Percentiles rank a stretch among this genome's conserved stretches.
phyloP scores from a whole-genome alignment of 495 filamentous ascomycete genomes.

The Ascodesmis nigricans region DNA sequence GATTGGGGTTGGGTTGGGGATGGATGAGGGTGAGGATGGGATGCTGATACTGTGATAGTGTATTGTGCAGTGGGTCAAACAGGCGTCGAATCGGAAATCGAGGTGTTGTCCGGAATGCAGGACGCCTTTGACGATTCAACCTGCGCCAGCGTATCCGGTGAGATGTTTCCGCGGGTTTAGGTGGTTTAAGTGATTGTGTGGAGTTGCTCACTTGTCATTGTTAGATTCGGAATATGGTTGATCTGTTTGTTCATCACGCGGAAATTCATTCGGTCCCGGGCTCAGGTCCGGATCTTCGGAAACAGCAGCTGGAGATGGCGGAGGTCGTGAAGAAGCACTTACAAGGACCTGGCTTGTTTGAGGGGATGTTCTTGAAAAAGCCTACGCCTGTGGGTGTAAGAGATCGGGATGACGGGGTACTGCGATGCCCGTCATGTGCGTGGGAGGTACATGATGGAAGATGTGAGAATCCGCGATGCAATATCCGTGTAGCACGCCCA shows the following conservation, averaged over 20 bases:
- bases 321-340: slow-evolving; percentile 29
- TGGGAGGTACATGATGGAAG: slow-evolving; percentile 41
- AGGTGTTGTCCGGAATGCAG: slow-evolving; percentile 51
- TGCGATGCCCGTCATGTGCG: slow-evolving; percentile 39
- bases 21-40: no score
- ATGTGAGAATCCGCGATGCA: slow-evolving; percentile 31
- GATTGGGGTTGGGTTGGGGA: no score
- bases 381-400: slow-evolving; percentile 22
- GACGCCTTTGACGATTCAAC: slow-evolving; percentile 33
- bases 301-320: slow-evolving; percentile 36
- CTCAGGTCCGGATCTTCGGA: slow-evolving; percentile 35
- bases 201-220: slow-evolving; percentile 10
- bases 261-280: slow-evolving; percentile 43
- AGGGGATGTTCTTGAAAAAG: slow-evolving; percentile 32
- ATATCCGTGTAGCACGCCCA: slow-evolving; percentile 22
- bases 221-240: slow-evolving; percentile 48
- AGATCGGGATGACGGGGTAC: slow-evolving; percentile 39
- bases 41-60: slow-evolving; percentile 26
- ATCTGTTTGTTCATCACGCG: slow-evolving; percentile 39
- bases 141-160: slow-evolving; percentile 50
- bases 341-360: slow-evolving; percentile 40
- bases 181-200: no score
- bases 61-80: slow-evolving; percentile 41
- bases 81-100: slow-evolving; percentile 25
- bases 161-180: no score